Evolutionary conservation across 2,329 filamentous ascomycete genomes (phyloP).

Genomic region (Colletotrichum falcatum): DNA sequence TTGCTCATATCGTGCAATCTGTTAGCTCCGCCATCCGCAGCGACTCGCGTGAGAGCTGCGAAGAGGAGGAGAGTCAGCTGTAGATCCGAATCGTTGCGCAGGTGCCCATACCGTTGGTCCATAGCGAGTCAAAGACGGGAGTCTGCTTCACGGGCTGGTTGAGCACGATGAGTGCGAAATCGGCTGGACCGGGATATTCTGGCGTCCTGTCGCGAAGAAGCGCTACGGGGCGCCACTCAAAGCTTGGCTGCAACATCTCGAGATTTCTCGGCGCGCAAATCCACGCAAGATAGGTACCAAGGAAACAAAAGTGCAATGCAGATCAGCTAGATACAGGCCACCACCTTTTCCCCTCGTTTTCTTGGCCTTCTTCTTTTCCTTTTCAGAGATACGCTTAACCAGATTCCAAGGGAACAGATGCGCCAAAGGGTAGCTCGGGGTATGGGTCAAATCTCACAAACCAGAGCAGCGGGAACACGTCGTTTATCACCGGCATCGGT

Average conservation of each 20-base stretch:
- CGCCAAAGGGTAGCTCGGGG: neutral
- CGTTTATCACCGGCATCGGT: neutral
- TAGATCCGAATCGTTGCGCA: neutral
- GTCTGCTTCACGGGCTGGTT: conserved; percentile 64
- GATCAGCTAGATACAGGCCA: neutral
- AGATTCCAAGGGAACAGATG: neutral
- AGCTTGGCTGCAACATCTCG: conserved; percentile 38
- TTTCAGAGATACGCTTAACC: too few relatives aligned
- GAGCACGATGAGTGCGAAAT: conserved; percentile 62
- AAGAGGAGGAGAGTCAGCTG: conserved; percentile 42
- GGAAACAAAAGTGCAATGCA: neutral
- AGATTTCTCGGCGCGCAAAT: neutral
- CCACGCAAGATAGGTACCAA: conserved; percentile 3
- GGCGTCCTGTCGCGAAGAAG: conserved; percentile 50
- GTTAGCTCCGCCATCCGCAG: conserved; percentile 93
- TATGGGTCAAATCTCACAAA: neutral
- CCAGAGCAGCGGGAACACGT: neutral
- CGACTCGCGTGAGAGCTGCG: conserved; percentile 76
- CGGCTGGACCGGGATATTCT: conserved; percentile 42
- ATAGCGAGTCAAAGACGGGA: conserved; percentile 60
- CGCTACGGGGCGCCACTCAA: conserved; percentile 56
- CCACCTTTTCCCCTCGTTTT: neutral
- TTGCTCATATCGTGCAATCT: conserved; percentile 64
- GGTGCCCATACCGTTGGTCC: conserved; percentile 59
- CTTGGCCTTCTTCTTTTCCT: neutral